phyloP scores from a whole-genome alignment of 2,329 filamentous ascomycete species.

The Zasmidium citrigriseum region DNA sequence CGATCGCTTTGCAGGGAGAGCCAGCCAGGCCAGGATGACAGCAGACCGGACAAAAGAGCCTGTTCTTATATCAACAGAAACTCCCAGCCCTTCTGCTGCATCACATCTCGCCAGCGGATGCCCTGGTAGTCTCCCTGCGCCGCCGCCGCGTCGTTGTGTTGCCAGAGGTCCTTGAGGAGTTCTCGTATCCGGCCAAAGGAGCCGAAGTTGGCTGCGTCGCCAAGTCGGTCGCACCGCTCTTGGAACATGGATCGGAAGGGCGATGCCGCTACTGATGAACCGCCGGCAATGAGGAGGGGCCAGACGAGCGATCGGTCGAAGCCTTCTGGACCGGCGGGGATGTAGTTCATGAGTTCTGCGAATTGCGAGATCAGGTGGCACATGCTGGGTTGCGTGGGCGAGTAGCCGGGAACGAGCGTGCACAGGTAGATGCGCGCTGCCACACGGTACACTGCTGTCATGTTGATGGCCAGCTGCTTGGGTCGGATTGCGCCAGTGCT shows the following conservation, averaged over 20 bases:
- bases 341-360: constrained; percentile 72
- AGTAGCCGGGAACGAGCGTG: constrained; percentile 87
- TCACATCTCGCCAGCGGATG: constrained; percentile 93
- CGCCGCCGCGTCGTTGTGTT: constrained; percentile 65
- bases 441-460: constrained; percentile 86
- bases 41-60: constrained; percentile 2
- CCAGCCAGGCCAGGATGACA: constrained; percentile 31
- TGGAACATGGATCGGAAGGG: constrained; percentile 76
- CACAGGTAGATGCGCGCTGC: constrained; percentile 96
- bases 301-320: constrained; percentile 91
- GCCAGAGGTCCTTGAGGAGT: constrained; percentile 82
- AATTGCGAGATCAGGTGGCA: constrained; percentile 77
- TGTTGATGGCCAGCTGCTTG: constrained; percentile 81
- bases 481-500: constrained; percentile 74
- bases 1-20: constrained; percentile 7
- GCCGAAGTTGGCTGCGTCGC: constrained; percentile 75
- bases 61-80: constrained; percentile 78
- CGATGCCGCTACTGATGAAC: constrained; percentile 71
- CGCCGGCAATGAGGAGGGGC: constrained; percentile 87
- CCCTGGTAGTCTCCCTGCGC: constrained; percentile 57
- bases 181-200: constrained; percentile 81
- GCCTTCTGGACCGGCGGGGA: constrained; percentile 77
- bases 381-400: constrained; percentile 71
- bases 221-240: constrained; percentile 72
- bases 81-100: constrained; percentile 89